Conservation (phyloP, 345 rosid species). For the Arabidopsis arenosa region DNA sequence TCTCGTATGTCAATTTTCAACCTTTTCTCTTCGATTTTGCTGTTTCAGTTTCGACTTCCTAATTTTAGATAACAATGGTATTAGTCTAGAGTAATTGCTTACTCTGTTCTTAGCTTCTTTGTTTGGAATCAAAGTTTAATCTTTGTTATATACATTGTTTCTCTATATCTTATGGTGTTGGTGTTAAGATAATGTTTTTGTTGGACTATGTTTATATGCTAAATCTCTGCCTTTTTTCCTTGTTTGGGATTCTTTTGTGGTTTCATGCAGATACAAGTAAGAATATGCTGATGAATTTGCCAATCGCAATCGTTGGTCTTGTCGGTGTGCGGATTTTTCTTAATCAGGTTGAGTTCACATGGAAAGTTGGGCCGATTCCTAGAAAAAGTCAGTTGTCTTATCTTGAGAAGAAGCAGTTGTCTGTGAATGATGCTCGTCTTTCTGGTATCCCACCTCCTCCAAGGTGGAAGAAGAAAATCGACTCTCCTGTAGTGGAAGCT, state of each 20-base stretch:
- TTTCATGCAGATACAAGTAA: conserved; percentile 77
- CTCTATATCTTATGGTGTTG: neutral
- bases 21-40: conserved; percentile 1
- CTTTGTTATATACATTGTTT: neutral
- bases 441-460: conserved; percentile 58
- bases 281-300: conserved; percentile 94
- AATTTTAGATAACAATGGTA: neutral
- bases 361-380: conserved; percentile 55
- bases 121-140: too few species aligned
- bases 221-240: neutral
- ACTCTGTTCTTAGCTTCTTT: too few species aligned
- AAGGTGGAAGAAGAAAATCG: conserved; percentile 86
- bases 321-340: conserved; percentile 56
- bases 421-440: conserved; percentile 77
- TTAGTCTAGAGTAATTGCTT: too few species aligned
- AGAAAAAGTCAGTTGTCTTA: conserved; percentile 55
- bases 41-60: neutral
- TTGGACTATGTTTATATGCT: neutral
- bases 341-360: conserved; percentile 75
- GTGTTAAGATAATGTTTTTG: neutral
- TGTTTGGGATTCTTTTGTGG: neutral
- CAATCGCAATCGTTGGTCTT: conserved; percentile 71
- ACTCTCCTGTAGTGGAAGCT: conserved; percentile 82
- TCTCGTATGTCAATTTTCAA: conserved; percentile 63
- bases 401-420: conserved; percentile 75